These are phyloP conservation scores for Xylaria sp. DNA, from an alignment of 2,329 filamentous ascomycete genomes.

Conservation along the genomic window DNA sequence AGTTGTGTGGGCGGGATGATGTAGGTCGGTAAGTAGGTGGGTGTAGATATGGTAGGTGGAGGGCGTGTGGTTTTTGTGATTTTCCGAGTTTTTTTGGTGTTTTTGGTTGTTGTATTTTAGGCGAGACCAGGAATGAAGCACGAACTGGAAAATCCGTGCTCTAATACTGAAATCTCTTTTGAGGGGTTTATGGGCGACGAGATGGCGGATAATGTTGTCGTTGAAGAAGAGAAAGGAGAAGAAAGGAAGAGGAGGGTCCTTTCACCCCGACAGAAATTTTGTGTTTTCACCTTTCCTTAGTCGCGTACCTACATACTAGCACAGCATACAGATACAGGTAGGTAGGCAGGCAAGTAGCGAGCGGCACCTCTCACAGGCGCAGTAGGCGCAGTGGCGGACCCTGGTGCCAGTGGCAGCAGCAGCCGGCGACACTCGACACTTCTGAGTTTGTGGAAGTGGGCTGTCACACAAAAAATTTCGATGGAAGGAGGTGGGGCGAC, in stretches of 20 bases:
- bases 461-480: slow-evolving; percentile 24
- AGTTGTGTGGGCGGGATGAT: slow-evolving; percentile 22
- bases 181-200: slow-evolving; percentile 57
- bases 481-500: slow-evolving; percentile 14
- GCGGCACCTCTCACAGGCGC: neutral
- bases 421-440: slow-evolving; percentile 14
- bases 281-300: slow-evolving; percentile 44
- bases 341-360: neutral
- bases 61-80: slow-evolving; percentile 56
- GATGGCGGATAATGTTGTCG: slow-evolving; percentile 63
- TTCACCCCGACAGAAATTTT: slow-evolving; percentile 48
- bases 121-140: slow-evolving; percentile 70
- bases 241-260: slow-evolving; percentile 50
- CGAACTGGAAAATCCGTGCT: slow-evolving; percentile 63
- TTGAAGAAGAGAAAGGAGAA: slow-evolving; percentile 53
- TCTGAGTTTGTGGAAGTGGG: slow-evolving; percentile 19
- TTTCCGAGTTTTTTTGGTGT: slow-evolving; percentile 71
- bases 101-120: slow-evolving; percentile 61
- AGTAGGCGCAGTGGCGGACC: neutral
- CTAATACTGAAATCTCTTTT: slow-evolving; percentile 59
- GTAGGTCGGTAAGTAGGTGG: slow-evolving; percentile 27
- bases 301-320: slow-evolving; percentile 37
- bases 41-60: slow-evolving; percentile 38
- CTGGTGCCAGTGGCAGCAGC: slow-evolving; percentile 10
- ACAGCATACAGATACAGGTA: neutral